Percentiles rank a stretch among this genome's conserved stretches.
Evolutionary conservation across 148 eudicot genomes (phyloP).

Genomic region (Silene uniflora): DNA sequence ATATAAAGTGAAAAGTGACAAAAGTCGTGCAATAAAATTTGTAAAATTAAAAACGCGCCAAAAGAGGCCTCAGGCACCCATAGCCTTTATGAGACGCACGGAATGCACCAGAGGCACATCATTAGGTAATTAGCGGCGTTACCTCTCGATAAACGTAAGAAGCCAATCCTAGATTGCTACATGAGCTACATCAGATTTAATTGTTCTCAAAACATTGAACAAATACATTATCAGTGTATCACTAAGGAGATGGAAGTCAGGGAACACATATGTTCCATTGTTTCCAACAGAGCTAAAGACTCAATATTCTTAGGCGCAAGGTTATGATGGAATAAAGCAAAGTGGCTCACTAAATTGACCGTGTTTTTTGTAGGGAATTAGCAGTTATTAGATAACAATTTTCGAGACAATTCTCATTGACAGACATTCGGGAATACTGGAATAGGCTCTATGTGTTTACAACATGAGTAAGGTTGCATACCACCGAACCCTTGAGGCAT

Average conservation of each 20-base stretch:
- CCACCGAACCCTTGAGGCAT: no score
- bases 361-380: not conserved
- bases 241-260: not conserved
- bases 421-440: no score
- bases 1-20: not conserved
- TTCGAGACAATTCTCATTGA: no score
- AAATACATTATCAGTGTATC: not conserved
- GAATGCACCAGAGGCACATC: not conserved
- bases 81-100: not conserved
- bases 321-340: no score
- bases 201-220: not conserved
- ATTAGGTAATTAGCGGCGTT: not conserved
- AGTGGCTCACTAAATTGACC: not conserved
- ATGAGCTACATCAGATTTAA: no score
- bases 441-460: no score
- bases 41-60: not conserved
- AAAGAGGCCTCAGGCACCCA: not conserved
- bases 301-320: no score
- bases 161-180: no score
- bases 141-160: no score
- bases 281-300: no score
- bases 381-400: not conserved
- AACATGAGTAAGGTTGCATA: no score
- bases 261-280: conserved; percentile 21
- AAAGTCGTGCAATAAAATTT: not conserved